Percentiles rank a stretch among this genome's conserved stretches.
phyloP scores from a whole-genome alignment of 2,329 filamentous ascomycete species.

The Aspergillus sp. region DNA sequence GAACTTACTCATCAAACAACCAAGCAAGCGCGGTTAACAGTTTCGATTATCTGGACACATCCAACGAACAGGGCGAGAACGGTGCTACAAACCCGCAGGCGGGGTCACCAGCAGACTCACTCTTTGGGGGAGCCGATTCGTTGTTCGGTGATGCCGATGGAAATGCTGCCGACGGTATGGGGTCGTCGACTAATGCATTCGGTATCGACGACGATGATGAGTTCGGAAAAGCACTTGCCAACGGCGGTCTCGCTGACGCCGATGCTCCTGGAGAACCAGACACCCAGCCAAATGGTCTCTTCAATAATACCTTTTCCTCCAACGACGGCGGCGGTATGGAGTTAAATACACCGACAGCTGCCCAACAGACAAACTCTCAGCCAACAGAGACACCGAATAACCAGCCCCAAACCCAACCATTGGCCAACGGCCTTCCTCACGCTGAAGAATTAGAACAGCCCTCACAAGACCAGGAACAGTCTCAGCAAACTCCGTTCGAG shows the following conservation, averaged over 20 bases:
- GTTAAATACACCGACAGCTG: conserved; percentile 3
- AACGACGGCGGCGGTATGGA: conserved; percentile 11
- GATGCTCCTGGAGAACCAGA: conserved; percentile 36
- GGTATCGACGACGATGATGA: conserved; percentile 83
- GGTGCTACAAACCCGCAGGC: conserved; percentile 57
- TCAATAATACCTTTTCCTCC: conserved; percentile 4
- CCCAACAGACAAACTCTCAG: conserved; percentile 19
- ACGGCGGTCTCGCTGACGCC: conserved; percentile 56
- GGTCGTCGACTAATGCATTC: conserved; percentile 60
- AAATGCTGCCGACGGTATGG: conserved; percentile 47
- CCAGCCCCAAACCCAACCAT: conserved; percentile 28
- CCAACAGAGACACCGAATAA: conserved; percentile 24
- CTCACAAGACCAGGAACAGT: conserved; percentile 23
- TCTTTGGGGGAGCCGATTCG: conserved; percentile 83
- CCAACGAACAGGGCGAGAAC: conserved; percentile 34
- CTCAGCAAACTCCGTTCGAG: conserved; percentile 33
- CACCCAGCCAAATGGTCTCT: conserved; percentile 20
- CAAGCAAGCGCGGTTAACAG: conserved; percentile 60
- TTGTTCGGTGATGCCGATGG: conserved; percentile 82
- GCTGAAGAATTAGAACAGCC: conserved; percentile 41
- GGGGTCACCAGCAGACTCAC: conserved; percentile 70
- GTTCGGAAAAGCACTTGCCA: conserved; percentile 72
- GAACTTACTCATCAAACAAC: conserved; percentile 78
- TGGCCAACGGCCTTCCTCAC: conserved; percentile 44
- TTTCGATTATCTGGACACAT: conserved; percentile 44